A percentile compares a stretch with the other conserved stretches of the same genome.
Conservation (phyloP, 768 basidiomycete genomes). For the Suillus cothurnatus region DNA sequence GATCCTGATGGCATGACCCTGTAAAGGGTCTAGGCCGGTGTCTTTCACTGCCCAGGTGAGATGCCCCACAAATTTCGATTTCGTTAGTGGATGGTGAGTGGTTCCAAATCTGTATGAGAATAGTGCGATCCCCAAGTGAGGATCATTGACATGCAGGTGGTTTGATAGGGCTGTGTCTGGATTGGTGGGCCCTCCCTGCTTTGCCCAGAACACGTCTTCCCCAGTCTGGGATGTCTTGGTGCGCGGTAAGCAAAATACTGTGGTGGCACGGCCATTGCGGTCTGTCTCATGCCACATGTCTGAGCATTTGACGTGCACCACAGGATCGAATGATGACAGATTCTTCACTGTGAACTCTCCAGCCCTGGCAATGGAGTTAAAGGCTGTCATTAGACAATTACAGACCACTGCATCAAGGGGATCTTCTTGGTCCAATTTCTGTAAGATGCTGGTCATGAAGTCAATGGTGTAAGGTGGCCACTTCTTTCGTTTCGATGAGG, state of each 20-base stretch:
- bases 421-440: too few relatives aligned
- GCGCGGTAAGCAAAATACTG: slow-evolving; percentile 13
- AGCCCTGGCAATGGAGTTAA: slow-evolving; percentile 35
- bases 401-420: too few relatives aligned
- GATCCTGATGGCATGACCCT: slow-evolving; percentile 29
- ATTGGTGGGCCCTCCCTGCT: slow-evolving; percentile 28
- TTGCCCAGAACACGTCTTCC: slow-evolving; percentile 37
- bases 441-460: too few relatives aligned
- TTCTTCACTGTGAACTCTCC: slow-evolving; percentile 41
- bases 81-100: slow-evolving; percentile 27
- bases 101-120: slow-evolving; percentile 28
- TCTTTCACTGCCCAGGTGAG: slow-evolving; percentile 8
- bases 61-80: slow-evolving; percentile 28
- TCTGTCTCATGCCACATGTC: slow-evolving; percentile 17
- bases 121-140: slow-evolving; percentile 22
- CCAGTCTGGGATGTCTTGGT: slow-evolving; percentile 20
- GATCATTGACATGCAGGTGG: slow-evolving; percentile 34
- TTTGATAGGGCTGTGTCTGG: slow-evolving; percentile 23
- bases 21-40: slow-evolving; percentile 15
- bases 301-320: neutral
- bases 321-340: neutral
- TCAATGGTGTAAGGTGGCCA: too few relatives aligned
- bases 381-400: slow-evolving; percentile 32
- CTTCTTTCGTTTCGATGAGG: too few relatives aligned
- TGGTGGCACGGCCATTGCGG: slow-evolving; percentile 20